These are phyloP conservation scores for Isabelozyma pseudorhagii DNA, from an alignment of 805 yeast species.

Conservation along the genomic window DNA sequence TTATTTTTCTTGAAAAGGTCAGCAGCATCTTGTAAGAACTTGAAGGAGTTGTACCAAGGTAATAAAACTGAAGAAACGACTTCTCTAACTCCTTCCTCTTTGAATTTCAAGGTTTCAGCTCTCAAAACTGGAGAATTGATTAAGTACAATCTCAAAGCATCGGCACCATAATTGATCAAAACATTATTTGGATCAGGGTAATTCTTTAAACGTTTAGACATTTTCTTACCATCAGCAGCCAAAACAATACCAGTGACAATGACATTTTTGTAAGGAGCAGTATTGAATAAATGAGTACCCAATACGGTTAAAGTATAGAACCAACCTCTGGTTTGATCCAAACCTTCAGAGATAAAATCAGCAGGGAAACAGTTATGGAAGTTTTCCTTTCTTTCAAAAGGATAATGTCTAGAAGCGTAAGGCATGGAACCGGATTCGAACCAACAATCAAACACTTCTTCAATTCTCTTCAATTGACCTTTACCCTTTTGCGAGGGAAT, in stretches of 20 bases:
- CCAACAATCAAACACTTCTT: constrained; percentile 99
- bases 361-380: constrained; percentile 87
- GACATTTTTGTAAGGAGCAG: constrained; percentile 92
- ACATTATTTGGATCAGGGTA: constrained; percentile 92
- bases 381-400: constrained; percentile 78
- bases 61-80: constrained; percentile 91
- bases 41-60: constrained; percentile 99
- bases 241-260: constrained; percentile 95
- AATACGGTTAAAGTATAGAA: constrained; percentile 93
- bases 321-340: constrained; percentile 99
- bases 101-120: constrained; percentile 94
- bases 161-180: constrained; percentile 91
- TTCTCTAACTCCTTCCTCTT: constrained; percentile 98
- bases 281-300: constrained; percentile 90
- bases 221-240: constrained; percentile 98
- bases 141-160: constrained; percentile 91
- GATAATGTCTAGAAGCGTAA: constrained; percentile 93
- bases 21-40: constrained; percentile 93
- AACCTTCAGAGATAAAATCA: constrained; percentile 96
- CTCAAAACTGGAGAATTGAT: constrained; percentile 96
- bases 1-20: constrained; percentile 77
- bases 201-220: constrained; percentile 97
- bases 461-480: constrained; percentile 83
- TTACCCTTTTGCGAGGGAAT: constrained; percentile 91
- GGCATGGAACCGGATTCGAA: constrained; percentile 99